Evolutionary conservation across 1,284 basidiomycete species (phyloP).

Genomic region (Cronartium quercuum): DNA sequence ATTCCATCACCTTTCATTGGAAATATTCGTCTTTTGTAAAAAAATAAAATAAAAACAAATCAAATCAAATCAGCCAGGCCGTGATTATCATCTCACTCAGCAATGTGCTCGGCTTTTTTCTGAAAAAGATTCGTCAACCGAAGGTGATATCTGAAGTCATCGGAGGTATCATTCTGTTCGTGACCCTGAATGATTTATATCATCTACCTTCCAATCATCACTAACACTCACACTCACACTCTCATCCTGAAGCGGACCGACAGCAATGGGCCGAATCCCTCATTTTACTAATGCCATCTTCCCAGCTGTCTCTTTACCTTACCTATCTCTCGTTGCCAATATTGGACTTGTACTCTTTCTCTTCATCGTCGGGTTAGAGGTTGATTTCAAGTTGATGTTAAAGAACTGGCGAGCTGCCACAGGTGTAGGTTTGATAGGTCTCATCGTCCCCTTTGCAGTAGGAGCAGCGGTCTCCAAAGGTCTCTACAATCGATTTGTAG

Average conservation of each 20-base stretch:
- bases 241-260: conserved; percentile 8
- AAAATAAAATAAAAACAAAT: background rate
- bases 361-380: conserved; percentile 82
- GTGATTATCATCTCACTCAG: conserved; percentile 69
- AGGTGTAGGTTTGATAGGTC: conserved; percentile 59
- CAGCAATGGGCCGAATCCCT: conserved; percentile 56
- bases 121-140: conserved; percentile 68
- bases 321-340: conserved; percentile 72
- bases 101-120: conserved; percentile 61
- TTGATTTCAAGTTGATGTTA: conserved; percentile 71
- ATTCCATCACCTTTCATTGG: background rate
- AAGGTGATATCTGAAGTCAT: conserved; percentile 82
- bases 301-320: conserved; percentile 63
- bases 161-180: conserved; percentile 64
- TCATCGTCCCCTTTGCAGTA: conserved; percentile 72
- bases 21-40: background rate
- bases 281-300: conserved; percentile 78
- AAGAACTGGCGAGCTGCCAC: conserved; percentile 54
- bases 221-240: background rate
- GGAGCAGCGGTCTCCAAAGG: conserved; percentile 75
- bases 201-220: background rate
- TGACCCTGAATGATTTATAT: conserved; percentile 30
- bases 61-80: conserved; percentile 42
- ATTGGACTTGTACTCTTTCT: conserved; percentile 63
- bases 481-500: conserved; percentile 73